Evolutionary conservation across 2,329 filamentous ascomycete genomes (phyloP).

Genomic region (Aschersonia sp.): DNA sequence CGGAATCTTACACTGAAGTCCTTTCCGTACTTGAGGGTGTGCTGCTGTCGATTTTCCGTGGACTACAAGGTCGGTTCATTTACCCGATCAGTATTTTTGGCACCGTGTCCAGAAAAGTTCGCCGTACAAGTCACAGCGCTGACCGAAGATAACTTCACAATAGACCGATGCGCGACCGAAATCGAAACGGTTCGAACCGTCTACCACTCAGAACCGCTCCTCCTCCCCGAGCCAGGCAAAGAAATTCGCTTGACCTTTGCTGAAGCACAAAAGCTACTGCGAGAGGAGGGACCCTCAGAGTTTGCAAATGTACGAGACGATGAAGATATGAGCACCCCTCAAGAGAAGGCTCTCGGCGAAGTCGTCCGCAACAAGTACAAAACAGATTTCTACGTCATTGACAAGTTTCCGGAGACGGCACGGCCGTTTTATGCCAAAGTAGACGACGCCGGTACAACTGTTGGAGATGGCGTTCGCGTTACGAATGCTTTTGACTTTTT

Average conservation of each 20-base stretch:
- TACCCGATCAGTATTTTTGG: too few relatives aligned
- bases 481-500: slow-evolving; percentile 71
- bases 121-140: too few relatives aligned
- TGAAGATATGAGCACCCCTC: slow-evolving; percentile 66
- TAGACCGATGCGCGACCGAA: slow-evolving; percentile 48
- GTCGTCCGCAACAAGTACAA: slow-evolving; percentile 79
- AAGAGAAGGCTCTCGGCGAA: slow-evolving; percentile 79
- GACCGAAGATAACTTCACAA: slow-evolving; percentile 18
- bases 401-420: slow-evolving; percentile 70
- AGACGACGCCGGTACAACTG: slow-evolving; percentile 21
- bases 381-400: slow-evolving; percentile 92
- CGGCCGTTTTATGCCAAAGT: slow-evolving; percentile 64
- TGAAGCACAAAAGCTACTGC: slow-evolving; percentile 63
- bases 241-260: slow-evolving; percentile 65
- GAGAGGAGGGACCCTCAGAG: slow-evolving; percentile 56
- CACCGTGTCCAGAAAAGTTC: too few relatives aligned
- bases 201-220: slow-evolving; percentile 65
- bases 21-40: slow-evolving; percentile 57
- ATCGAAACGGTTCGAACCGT: slow-evolving; percentile 58
- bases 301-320: slow-evolving; percentile 55
- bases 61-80: slow-evolving; percentile 14
- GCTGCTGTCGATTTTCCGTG: slow-evolving; percentile 65
- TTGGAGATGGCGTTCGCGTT: slow-evolving; percentile 44
- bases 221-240: slow-evolving; percentile 59
- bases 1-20: slow-evolving; percentile 65